Base-by-base conservation (phyloP, 2,329 filamentous ascomycete genomes). In the Orbilia brochopaga region DNA sequence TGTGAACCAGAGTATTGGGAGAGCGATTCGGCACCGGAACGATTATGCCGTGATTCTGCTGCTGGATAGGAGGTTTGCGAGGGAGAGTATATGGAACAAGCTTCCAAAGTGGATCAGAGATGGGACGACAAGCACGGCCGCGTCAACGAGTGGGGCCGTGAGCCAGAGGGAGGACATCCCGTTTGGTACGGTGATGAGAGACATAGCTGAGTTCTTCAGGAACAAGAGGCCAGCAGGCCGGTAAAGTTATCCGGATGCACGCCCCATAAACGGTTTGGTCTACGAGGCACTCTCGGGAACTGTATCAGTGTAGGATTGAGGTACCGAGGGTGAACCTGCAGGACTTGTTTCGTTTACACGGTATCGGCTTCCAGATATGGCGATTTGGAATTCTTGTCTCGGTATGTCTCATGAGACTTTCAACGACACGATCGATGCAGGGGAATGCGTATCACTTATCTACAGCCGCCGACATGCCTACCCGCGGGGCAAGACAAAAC, bases 1-100 rank as follows among this genome's bases (percentile, higher is more conserved):
- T 2, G 94, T 99, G 2, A 99, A 99, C 79, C 94, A 99, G 81
- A 94, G 91, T 78, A 92, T 99, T 75, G 94, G 94, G 0, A 84
- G 94, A 67, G 94, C 92, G 0, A 97, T 99, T 76, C 84, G 94
- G 52, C 94, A 99, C 78, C 85, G 85, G 62, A 86, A 85, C 23
- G 94, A 99, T 80, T 97, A 96, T 80, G 94, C 94, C 2, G 88
- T 90, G 15, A 97, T 99, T 74, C 81, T 97, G 64, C 84, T 99
- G 78, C 82, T 94, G 35, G 94, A 99, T 79, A 83, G 85, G 74
- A 83, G 94, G 57, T 99, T 94, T 79, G 85, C 83, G n/a, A 86
- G 84, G 27, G 83, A 86, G 54, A 84, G 89, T 60, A 91, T 97
- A 72, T 85, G 86, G 76, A 81, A 80, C 23, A 97, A 97, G 80